Percentiles rank a stretch among this genome's conserved stretches.
phyloP scores from a whole-genome alignment of 768 basidiomycete genomes.

The Xerocomus spinulosus region DNA sequence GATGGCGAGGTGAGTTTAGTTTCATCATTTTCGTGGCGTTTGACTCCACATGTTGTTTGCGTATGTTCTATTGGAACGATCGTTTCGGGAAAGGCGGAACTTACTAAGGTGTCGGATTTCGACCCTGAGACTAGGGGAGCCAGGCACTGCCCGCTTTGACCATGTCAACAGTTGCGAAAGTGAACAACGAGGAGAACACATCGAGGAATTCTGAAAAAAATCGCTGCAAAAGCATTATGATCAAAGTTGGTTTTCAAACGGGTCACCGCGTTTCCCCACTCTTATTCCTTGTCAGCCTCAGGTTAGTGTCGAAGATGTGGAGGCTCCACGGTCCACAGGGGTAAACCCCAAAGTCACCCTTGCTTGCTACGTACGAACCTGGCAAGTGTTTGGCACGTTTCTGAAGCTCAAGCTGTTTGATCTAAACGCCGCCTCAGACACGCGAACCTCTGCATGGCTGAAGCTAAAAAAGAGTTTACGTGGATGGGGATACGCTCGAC shows the following conservation, averaged over 20 bases:
- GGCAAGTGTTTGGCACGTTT: conserved; percentile 30
- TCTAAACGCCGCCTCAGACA: conserved; percentile 47
- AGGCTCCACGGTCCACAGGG: conserved; percentile 33
- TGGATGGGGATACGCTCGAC: conserved; percentile 70
- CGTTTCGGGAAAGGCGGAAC: conserved; percentile 67
- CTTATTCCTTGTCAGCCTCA: conserved; percentile 47
- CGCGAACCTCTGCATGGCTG: conserved; percentile 81
- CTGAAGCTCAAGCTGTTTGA: neutral
- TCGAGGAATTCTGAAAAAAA: conserved; percentile 77
- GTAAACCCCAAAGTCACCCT: conserved; percentile 52
- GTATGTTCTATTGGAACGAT: conserved; percentile 61
- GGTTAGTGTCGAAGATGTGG: conserved; percentile 46
- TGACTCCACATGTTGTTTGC: conserved; percentile 1
- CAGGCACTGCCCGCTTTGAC: conserved; percentile 53
- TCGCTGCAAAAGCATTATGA: conserved; percentile 90
- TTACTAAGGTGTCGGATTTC: conserved; percentile 64
- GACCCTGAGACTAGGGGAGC: conserved; percentile 41
- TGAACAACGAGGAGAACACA: conserved; percentile 50
- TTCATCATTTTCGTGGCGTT: neutral
- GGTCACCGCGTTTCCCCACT: neutral
- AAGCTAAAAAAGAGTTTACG: conserved; percentile 94
- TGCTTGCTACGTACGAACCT: conserved; percentile 85
- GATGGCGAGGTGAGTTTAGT: conserved; percentile 62
- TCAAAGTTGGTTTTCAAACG: conserved; percentile 53
- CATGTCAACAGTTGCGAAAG: conserved; percentile 75